Base-by-base conservation (phyloP, 1,284 basidiomycete genomes). In the Cerioporus squamosus region DNA sequence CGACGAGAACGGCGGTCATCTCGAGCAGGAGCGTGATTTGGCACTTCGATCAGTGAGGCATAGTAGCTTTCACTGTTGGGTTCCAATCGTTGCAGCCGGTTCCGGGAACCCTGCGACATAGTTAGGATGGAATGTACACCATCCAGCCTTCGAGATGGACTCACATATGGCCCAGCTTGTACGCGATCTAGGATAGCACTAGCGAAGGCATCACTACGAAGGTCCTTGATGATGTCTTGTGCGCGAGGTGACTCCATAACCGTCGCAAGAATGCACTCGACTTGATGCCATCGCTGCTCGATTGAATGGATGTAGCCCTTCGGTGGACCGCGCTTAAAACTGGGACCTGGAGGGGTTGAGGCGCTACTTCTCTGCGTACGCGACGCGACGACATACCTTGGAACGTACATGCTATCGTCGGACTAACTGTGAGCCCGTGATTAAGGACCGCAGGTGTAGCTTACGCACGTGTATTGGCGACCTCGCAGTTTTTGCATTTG, bases 231-330 rank as follows among this genome's bases (percentile, higher is more conserved):
- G 50, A 95, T 73, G 39, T 78, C 78, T 68, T 88, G 85, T 0
- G 93, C 88, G 57, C 89, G 78, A 12, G 85, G 79, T 53, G 88
- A 90, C 64, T 88, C 84, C 54, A 95, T 79, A 50, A 95, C 80
- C 23, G 88, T 85, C 24, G 91, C 93, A 4, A 95, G 79, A 12
- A 95, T 75, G 12, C 92, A 90, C 72, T 95, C 93, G 67, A 94
- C 91, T 70, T 94, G 90, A 68, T 95, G 93, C 83, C 93, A 90
- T 65, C 93, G 77, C 59, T 92, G 90, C 74, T 95, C 93, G 60
- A 95, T 93, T 38, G 93, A 93, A 70, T 93, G 90, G 54, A 95
- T 94, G 70, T 95, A 95, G 22, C 93, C 93, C 71, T 93, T 93
- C 5, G 93, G 92, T 14, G 93, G 92, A n/a, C 90, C 90, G 18